A percentile compares a stretch with the other conserved stretches of the same genome.
These are phyloP conservation scores for Diaporthe batatas DNA, from an alignment of 2,329 filamentous ascomycete species.

Conservation along the genomic window DNA sequence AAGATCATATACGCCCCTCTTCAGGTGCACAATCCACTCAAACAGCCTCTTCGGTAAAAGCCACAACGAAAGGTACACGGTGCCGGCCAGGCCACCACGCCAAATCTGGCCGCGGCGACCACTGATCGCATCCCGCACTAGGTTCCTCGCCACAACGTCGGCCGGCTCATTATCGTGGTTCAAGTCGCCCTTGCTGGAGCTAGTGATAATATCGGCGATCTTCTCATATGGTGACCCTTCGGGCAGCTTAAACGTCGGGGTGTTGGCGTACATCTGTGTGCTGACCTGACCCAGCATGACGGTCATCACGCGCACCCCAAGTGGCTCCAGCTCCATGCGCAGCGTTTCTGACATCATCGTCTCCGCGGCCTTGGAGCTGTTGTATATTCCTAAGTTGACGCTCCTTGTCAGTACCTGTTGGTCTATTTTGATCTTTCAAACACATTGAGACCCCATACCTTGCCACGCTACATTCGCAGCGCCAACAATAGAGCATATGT, in stretches of 20 bases:
- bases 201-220: background rate
- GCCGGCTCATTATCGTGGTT: conserved; percentile 5
- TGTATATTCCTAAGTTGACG: conserved; percentile 44
- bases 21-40: conserved; percentile 20
- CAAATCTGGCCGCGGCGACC: conserved; percentile 23
- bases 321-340: conserved; percentile 47
- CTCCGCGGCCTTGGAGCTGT: conserved; percentile 48
- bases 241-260: conserved; percentile 20
- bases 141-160: conserved; percentile 23
- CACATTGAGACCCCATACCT: background rate
- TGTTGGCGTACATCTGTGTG: conserved; percentile 28
- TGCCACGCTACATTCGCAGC: conserved; percentile 21
- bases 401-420: background rate
- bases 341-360: conserved; percentile 46
- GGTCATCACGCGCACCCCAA: conserved; percentile 48
- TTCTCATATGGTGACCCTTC: conserved; percentile 33
- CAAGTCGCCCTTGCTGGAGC: background rate
- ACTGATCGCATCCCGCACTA: background rate
- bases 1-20: conserved; percentile 26
- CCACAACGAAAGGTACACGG: background rate
- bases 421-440: background rate
- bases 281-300: conserved; percentile 40
- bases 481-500: conserved; percentile 63
- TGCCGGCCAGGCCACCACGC: conserved; percentile 27
- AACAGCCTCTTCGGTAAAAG: conserved; percentile 23